Conservation (phyloP, 1,139 yeast species). For the Suhomyces kunorum region DNA sequence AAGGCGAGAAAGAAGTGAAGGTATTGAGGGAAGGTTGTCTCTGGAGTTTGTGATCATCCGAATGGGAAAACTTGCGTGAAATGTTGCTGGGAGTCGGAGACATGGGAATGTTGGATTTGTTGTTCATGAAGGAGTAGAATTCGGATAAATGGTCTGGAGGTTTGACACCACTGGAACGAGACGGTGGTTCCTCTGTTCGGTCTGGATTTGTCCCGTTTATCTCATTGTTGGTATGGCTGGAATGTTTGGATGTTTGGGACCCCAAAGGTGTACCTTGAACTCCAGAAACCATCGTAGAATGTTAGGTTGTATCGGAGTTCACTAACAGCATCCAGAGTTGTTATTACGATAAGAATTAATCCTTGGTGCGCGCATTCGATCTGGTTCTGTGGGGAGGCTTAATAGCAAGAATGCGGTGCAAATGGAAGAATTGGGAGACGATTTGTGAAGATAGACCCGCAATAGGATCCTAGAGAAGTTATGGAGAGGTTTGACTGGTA, state of each 20-base stretch:
- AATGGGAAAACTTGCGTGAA: constrained; percentile 12
- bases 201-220: not conserved
- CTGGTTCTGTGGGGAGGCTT: not conserved
- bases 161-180: constrained; percentile 5
- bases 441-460: too few species aligned
- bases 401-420: not conserved
- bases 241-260: not conserved
- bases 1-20: constrained; percentile 49
- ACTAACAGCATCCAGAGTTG: not conserved
- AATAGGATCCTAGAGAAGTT: too few species aligned
- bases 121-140: constrained; percentile 50
- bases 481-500: too few species aligned
- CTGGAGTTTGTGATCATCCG: constrained; percentile 15
- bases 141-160: constrained; percentile 58
- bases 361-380: constrained; percentile 1
- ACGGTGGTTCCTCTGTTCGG: not conserved
- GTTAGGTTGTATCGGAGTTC: not conserved
- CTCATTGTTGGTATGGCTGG: not conserved
- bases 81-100: constrained; percentile 12
- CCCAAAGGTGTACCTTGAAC: not conserved
- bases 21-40: constrained; percentile 36
- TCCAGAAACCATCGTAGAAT: not conserved
- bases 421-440: too few species aligned
- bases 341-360: not conserved
- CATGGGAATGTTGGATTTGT: constrained; percentile 21